Base-by-base conservation (phyloP, 164 flowering plant species). In the Nymphaea thermarum region DNA sequence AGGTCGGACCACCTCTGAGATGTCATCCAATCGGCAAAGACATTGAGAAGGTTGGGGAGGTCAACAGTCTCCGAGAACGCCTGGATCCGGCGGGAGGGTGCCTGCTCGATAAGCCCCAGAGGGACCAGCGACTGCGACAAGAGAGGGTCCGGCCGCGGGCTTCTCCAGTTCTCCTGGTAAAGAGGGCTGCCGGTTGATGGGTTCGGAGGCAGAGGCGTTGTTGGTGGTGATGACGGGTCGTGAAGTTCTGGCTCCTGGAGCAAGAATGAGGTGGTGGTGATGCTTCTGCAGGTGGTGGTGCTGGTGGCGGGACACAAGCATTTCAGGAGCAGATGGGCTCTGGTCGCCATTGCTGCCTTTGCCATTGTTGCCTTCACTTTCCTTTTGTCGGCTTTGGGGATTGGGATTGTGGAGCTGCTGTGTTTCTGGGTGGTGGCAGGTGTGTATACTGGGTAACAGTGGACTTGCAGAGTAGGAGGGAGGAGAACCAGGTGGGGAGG, bases 181-280 rank as follows among this genome's bases (percentile, higher is more conserved):
- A 85, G 73, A 2, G 96, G 96, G 74, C 89, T 86, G 4, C 93
- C 93, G 11, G 92, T 66, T 15, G 96, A 84, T 0, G 98, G 95
- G 67, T 82, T 93, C 1, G 93, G 93, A 2, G 97, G 96, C 43
- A 91, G 80, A 10, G 97, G 89, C 1, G 89, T 70, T 0, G 84
- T 44, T 69, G 74, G 62, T 3, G 74, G 43, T 3, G 36, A 1
- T 0, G 76, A 76, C 25, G 80, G 68, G 43, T 82, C 87, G 63
- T 84, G 85, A 44, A 85, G 82, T 59, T 83, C 84, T 17, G 91
- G 85, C 53, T 87, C 88, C 72, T 88, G 98, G 14, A 77, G 81
- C 77, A 91, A 96, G 69, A 69, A 77, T 2, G 81, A 44, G 82
- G 72, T 77, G 64, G 91, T 82, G 68, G 98, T 67, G 70, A 86